These are phyloP conservation scores for Aspergillus fischeri DNA, from an alignment of 2,329 filamentous ascomycete species.

Conservation along the genomic window DNA sequence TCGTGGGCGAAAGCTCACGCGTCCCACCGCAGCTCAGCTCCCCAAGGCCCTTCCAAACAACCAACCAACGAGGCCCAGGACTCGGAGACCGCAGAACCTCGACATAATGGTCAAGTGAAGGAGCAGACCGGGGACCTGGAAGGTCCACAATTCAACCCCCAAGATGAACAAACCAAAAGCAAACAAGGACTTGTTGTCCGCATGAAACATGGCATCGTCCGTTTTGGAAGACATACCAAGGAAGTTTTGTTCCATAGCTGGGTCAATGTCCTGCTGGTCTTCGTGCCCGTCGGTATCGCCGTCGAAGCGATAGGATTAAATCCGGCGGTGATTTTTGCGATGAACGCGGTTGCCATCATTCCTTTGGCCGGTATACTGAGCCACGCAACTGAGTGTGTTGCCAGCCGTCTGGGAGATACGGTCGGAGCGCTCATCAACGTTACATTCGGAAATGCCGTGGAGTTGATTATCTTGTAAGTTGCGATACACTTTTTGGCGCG, in stretches of 20 bases:
- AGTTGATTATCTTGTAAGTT: conserved; percentile 67
- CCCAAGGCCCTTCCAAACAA: background rate
- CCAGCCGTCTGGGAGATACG: conserved; percentile 67
- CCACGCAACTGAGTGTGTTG: conserved; percentile 71
- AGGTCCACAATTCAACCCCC: conserved; percentile 12
- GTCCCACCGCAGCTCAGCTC: conserved; percentile 16
- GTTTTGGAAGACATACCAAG: conserved; percentile 32
- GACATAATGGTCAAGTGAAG: conserved; percentile 30
- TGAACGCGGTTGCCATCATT: conserved; percentile 73
- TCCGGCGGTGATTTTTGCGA: conserved; percentile 63
- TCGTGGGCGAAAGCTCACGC: conserved; percentile 42
- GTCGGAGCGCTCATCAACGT: conserved; percentile 70
- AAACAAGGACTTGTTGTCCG: conserved; percentile 23
- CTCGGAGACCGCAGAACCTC: conserved; percentile 5
- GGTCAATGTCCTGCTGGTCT: conserved; percentile 42
- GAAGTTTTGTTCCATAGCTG: conserved; percentile 36
- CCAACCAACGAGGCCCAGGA: background rate
- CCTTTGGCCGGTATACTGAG: conserved; percentile 68
- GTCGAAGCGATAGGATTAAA: conserved; percentile 41
- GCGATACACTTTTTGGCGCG: conserved; percentile 15
- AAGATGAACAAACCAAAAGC: conserved; percentile 15
- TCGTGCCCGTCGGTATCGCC: conserved; percentile 40
- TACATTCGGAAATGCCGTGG: conserved; percentile 74
- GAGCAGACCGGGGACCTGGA: conserved; percentile 11
- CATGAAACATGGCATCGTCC: conserved; percentile 28